phyloP scores from a whole-genome alignment of 805 yeast genomes.

The Metschnikowia chrysomelidarum region DNA sequence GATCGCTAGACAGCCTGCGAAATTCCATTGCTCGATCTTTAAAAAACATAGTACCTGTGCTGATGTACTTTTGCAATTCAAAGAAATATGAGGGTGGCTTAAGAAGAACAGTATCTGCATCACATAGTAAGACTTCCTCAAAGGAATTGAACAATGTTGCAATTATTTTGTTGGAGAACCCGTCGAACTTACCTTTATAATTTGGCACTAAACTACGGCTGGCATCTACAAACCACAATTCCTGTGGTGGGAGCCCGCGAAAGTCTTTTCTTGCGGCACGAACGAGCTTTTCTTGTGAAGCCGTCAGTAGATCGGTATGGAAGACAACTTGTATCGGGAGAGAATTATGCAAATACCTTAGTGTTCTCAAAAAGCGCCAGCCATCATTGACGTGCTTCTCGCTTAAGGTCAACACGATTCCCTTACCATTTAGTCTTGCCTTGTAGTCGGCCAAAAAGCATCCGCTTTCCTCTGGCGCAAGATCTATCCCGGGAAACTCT shows the following conservation, averaged over 20 bases:
- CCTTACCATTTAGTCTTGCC: no score
- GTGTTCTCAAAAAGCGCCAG: slow-evolving; percentile 22
- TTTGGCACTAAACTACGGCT: slow-evolving; percentile 17
- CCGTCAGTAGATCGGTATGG: slow-evolving; percentile 12
- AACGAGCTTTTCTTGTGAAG: slow-evolving; percentile 1
- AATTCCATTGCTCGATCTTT: slow-evolving; percentile 21
- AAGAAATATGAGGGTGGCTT: slow-evolving; percentile 27
- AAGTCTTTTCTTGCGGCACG: slow-evolving; percentile 8
- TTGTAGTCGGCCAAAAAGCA: no score
- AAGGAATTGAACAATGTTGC: slow-evolving; percentile 13
- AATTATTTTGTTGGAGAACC: slow-evolving; percentile 29
- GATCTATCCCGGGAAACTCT: no score
- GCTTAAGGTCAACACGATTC: no score
- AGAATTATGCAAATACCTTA: slow-evolving; percentile 31
- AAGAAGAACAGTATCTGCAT: slow-evolving; percentile 50
- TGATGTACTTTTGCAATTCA: slow-evolving; percentile 29
- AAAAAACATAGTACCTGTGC: slow-evolving; percentile 25
- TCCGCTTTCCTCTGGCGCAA: slow-evolving; percentile 16
- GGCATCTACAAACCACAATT: slow-evolving; percentile 36
- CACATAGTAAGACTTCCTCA: slow-evolving; percentile 36
- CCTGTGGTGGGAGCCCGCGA: slow-evolving; percentile 24
- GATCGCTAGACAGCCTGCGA: slow-evolving; percentile 31
- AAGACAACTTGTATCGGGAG: slow-evolving; percentile 40
- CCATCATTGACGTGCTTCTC: no score
- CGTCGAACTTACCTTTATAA: slow-evolving; percentile 29